Evolutionary conservation across 352 stramenopile genomes (phyloP).

Genomic region (Phytophthora chlamydospora): DNA sequence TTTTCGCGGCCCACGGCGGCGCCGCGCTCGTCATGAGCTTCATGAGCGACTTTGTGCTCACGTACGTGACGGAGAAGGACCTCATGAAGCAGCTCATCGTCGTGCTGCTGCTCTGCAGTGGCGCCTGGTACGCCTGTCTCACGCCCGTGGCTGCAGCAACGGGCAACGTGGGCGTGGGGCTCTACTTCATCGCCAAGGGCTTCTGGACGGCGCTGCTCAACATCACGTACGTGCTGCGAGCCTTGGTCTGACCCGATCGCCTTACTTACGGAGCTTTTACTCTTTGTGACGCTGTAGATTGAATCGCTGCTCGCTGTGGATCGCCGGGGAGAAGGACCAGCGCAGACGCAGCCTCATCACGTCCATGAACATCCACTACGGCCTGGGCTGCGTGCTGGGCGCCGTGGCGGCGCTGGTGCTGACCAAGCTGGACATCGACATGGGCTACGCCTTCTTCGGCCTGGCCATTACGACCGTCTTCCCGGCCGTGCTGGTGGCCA

Average conservation of each 20-base stretch:
- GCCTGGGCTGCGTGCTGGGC: slow-evolving; percentile 64
- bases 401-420: slow-evolving; percentile 57
- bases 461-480: slow-evolving; percentile 53
- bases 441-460: slow-evolving; percentile 66
- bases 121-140: slow-evolving; percentile 73
- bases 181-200: slow-evolving; percentile 80
- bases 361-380: slow-evolving; percentile 77
- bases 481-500: slow-evolving; percentile 47
- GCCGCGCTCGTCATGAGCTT: slow-evolving; percentile 78
- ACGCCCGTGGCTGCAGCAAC: slow-evolving; percentile 59
- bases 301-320: slow-evolving; percentile 73
- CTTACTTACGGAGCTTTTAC: slow-evolving; percentile 2
- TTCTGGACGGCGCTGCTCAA: slow-evolving; percentile 79
- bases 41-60: slow-evolving; percentile 81
- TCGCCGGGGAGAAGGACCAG: slow-evolving; percentile 71
- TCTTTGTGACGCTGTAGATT: slow-evolving; percentile 35
- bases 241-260: neutral
- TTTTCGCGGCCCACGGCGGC: slow-evolving; percentile 76
- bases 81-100: slow-evolving; percentile 79
- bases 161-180: slow-evolving; percentile 66
- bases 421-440: slow-evolving; percentile 50
- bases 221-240: slow-evolving; percentile 58
- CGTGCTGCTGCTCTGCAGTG: slow-evolving; percentile 58
- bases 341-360: slow-evolving; percentile 75
- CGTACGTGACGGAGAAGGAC: slow-evolving; percentile 64